phyloP scores from a whole-genome alignment of 1,139 yeast species.

The Debaryomyces coudertii region DNA sequence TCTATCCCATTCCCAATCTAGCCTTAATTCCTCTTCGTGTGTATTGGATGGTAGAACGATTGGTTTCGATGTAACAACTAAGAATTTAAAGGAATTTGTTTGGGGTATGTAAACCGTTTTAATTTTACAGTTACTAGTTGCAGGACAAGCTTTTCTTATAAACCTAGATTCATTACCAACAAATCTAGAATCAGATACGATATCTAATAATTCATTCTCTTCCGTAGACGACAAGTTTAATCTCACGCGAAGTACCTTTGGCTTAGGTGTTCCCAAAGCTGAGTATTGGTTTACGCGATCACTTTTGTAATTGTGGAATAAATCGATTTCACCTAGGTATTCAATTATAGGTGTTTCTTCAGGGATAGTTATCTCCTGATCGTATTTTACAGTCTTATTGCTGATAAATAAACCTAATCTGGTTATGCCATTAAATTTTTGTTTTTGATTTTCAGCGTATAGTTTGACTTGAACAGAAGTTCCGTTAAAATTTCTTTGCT shows the following conservation, averaged over 20 bases:
- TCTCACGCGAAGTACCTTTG: conserved; percentile 60
- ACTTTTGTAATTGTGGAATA: conserved; percentile 60
- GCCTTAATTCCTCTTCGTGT: conserved; percentile 67
- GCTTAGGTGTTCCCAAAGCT: conserved; percentile 83
- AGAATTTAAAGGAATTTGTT: conserved; percentile 51
- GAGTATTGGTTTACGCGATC: conserved; percentile 78
- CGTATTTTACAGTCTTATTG: conserved; percentile 25
- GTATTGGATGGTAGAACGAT: conserved; percentile 38
- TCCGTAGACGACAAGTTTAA: conserved; percentile 31
- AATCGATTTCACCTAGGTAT: conserved; percentile 72
- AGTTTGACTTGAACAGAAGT: conserved; percentile 44
- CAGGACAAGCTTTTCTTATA: conserved; percentile 69
- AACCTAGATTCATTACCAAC: conserved; percentile 80
- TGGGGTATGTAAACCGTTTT: conserved; percentile 55
- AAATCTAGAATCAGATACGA: conserved; percentile 77
- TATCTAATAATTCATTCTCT: conserved; percentile 34
- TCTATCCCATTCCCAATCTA: conserved; percentile 89
- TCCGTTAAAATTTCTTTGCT: conserved; percentile 27
- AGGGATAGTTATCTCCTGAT: conserved; percentile 35
- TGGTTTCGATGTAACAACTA: conserved; percentile 59
- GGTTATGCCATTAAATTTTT: conserved; percentile 72
- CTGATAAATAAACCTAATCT: conserved; percentile 65
- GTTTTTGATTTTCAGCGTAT: conserved; percentile 58
- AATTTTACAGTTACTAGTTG: conserved; percentile 69
- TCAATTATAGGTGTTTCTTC: conserved; percentile 62